Conservation (phyloP, 192 early-diverging fungal species). For the Backusella sp. region DNA sequence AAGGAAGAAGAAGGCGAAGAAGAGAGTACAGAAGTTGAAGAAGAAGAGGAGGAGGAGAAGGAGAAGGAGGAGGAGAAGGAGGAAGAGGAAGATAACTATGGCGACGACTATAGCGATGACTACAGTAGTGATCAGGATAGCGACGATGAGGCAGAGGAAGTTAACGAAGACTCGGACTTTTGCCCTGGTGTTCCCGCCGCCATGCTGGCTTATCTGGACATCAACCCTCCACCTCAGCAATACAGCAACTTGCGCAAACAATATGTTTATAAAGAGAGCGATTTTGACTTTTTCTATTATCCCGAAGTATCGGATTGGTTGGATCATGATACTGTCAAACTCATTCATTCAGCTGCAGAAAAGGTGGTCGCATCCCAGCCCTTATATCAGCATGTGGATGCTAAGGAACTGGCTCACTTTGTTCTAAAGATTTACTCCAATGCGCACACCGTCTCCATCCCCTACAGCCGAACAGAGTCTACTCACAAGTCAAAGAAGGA, state of each 20-base stretch:
- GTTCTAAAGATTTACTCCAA: slow-evolving; percentile 39
- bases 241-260: not conserved
- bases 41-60: not conserved
- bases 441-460: slow-evolving; percentile 34
- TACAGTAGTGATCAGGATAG: slow-evolving; percentile 4
- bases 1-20: slow-evolving; percentile 1
- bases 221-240: slow-evolving; percentile 23
- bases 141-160: slow-evolving; percentile 10
- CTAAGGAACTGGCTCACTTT: slow-evolving; percentile 15
- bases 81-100: not conserved
- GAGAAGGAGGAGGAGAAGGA: not conserved
- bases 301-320: slow-evolving; percentile 25
- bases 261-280: not conserved
- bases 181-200: slow-evolving; percentile 37
- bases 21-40: not conserved
- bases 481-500: slow-evolving; percentile 22
- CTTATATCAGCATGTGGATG: slow-evolving; percentile 17
- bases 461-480: slow-evolving; percentile 13
- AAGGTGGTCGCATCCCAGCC: not conserved
- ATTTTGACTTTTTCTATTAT: slow-evolving; percentile 37
- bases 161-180: slow-evolving; percentile 17
- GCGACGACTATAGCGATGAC: not conserved
- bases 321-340: slow-evolving; percentile 23
- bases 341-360: slow-evolving; percentile 2
- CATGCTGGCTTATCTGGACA: slow-evolving; percentile 29